A percentile compares a stretch with the other conserved stretches of the same genome.
Conservation (phyloP, 495 filamentous ascomycete genomes). For the Recurvomyces mirabilis region DNA sequence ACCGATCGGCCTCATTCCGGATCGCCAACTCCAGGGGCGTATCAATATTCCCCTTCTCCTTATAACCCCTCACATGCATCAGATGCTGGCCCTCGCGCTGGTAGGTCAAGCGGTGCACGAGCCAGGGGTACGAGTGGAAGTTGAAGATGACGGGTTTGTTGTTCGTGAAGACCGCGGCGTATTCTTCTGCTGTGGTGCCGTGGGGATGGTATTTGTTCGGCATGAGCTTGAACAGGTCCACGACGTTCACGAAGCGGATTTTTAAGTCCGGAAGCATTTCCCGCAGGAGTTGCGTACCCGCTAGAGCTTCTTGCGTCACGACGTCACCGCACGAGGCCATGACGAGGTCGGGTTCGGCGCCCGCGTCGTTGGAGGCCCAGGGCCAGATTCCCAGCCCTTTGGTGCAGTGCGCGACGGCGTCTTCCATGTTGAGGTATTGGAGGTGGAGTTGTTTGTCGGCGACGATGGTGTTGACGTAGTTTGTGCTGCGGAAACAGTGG, state of each 20-base stretch:
- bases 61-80: constrained; percentile 60
- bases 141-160: constrained; percentile 64
- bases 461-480: constrained; percentile 69
- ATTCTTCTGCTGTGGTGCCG: constrained; percentile 50
- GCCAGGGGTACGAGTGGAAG: constrained; percentile 69
- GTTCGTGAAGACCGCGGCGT: constrained; percentile 52
- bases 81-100: constrained; percentile 51
- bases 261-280: constrained; percentile 53
- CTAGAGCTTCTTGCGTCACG: constrained; percentile 55
- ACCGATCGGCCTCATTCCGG: constrained; percentile 60
- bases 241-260: constrained; percentile 63
- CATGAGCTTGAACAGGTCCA: constrained; percentile 65
- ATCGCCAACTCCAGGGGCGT: constrained; percentile 62
- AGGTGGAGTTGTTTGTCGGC: constrained; percentile 67
- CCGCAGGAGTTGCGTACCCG: constrained; percentile 54
- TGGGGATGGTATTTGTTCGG: constrained; percentile 53
- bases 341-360: constrained; percentile 53
- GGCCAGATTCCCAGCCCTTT: constrained; percentile 54
- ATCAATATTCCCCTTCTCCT: constrained; percentile 70
- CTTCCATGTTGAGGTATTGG: constrained; percentile 57
- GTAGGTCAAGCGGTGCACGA: constrained; percentile 61
- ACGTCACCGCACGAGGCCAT: constrained; percentile 64
- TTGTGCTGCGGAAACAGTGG: constrained; percentile 55
- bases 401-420: constrained; percentile 57
- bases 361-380: constrained; percentile 45